Conservation (phyloP, 371 early-diverging fungal species). For the Funneliformis caledonium region DNA sequence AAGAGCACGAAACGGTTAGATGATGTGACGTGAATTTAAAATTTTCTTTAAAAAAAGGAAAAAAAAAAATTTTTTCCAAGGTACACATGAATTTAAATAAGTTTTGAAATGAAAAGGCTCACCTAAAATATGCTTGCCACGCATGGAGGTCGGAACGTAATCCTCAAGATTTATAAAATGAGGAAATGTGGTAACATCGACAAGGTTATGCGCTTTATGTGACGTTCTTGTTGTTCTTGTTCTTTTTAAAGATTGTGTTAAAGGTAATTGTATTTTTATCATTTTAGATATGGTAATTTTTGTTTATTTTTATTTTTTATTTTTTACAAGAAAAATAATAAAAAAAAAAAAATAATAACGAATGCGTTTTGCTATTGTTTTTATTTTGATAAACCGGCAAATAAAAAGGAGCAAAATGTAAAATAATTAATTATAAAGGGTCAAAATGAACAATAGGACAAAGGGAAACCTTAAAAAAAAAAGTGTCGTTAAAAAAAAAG, state of each 20-base stretch:
- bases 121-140: constrained; percentile 38
- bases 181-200: neutral
- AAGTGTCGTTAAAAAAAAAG: too few species aligned
- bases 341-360: neutral
- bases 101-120: neutral
- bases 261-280: neutral
- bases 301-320: too few species aligned
- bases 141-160: constrained; percentile 14
- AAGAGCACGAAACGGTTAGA: neutral
- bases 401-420: too few species aligned
- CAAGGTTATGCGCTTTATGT: neutral
- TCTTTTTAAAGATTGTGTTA: neutral
- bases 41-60: neutral
- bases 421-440: too few species aligned
- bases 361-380: too few species aligned
- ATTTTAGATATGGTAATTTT: neutral
- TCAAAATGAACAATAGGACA: too few species aligned
- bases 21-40: too few species aligned
- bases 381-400: too few species aligned
- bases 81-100: neutral
- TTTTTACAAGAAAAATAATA: neutral
- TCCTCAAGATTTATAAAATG: constrained; percentile 8
- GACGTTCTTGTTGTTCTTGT: neutral
- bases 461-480: too few species aligned
- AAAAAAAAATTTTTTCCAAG: neutral